Evolutionary conservation across 1,139 yeast genomes (phyloP).

Genomic region (Debaryomyces sp.): DNA sequence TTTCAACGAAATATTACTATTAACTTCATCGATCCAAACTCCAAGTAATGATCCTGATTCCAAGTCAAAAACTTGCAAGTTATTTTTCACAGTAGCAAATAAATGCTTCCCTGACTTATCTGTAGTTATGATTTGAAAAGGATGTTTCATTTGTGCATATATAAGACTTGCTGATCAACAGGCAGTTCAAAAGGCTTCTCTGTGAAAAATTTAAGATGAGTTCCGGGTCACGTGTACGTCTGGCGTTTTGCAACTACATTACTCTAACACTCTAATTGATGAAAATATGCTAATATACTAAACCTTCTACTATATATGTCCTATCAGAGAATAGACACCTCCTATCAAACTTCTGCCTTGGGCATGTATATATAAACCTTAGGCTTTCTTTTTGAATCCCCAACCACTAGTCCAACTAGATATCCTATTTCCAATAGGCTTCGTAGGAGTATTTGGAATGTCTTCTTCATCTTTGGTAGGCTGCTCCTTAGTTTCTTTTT

Average conservation of each 20-base stretch:
- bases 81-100: constrained; percentile 60
- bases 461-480: background rate
- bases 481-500: constrained; percentile 9
- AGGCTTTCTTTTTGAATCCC: constrained; percentile 19
- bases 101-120: constrained; percentile 47
- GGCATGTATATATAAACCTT: background rate
- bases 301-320: background rate
- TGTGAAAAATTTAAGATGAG: constrained; percentile 7
- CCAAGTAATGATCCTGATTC: constrained; percentile 41
- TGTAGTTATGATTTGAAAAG: constrained; percentile 58
- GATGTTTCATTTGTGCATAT: constrained; percentile 58
- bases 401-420: constrained; percentile 17
- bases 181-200: constrained; percentile 9
- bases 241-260: background rate
- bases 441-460: background rate
- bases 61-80: constrained; percentile 52
- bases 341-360: no score
- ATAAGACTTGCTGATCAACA: background rate
- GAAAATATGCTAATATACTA: background rate
- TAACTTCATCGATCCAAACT: constrained; percentile 61
- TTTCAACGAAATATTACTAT: constrained; percentile 40
- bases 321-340: background rate
- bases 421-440: constrained; percentile 9
- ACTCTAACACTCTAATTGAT: background rate
- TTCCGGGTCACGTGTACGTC: background rate